Evolutionary conservation across 140 eudicot genomes (phyloP).

Genomic region (Oenanthe javanica): DNA sequence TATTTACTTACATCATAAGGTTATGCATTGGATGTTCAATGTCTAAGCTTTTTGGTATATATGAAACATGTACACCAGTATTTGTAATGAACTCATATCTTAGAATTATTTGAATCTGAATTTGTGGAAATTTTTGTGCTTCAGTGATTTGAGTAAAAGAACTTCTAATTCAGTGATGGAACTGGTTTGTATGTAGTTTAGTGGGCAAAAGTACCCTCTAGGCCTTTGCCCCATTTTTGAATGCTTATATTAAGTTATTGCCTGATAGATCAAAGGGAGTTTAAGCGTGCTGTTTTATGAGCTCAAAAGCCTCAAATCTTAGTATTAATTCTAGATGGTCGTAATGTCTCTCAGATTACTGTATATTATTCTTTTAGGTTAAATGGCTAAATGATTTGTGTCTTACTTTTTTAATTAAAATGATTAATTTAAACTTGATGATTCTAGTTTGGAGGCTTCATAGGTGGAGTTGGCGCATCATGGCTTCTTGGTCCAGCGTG

Average conservation of each 20-base stretch:
- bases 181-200: not conserved
- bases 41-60: not conserved
- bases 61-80: not conserved
- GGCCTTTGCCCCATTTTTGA: not conserved
- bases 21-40: not conserved
- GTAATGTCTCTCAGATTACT: not conserved
- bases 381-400: too few species aligned
- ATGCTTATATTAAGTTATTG: not conserved
- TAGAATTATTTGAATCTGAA: not conserved
- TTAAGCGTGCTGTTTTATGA: not conserved
- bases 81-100: not conserved
- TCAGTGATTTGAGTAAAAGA: not conserved
- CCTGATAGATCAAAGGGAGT: not conserved
- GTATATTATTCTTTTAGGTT: not conserved
- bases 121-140: not conserved
- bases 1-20: not conserved
- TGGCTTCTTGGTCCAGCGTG: slow-evolving; percentile 95
- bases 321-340: not conserved
- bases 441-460: slow-evolving; percentile 73
- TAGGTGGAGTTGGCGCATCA: slow-evolving; percentile 80
- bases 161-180: not conserved
- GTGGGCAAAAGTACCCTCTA: not conserved
- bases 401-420: not conserved
- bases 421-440: not conserved
- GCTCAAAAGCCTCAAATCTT: not conserved